Conservation (phyloP, 2,329 filamentous ascomycete species). For the Allantophomopsis lycopodina region DNA sequence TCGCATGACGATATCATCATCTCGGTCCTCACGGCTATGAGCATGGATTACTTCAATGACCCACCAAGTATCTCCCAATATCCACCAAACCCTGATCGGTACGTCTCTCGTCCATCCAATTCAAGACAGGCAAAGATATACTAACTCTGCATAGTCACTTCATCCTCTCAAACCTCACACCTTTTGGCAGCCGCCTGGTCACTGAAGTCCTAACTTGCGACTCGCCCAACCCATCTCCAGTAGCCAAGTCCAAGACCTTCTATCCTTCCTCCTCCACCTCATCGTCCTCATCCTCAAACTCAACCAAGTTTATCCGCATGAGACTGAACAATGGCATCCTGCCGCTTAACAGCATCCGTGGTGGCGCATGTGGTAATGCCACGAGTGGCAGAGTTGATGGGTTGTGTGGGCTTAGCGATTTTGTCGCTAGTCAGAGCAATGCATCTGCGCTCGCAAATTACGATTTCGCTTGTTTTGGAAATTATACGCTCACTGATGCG, state of each 20-base stretch:
- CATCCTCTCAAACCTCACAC: constrained; percentile 33
- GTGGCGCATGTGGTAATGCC: constrained; percentile 24
- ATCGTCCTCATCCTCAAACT: constrained; percentile 25
- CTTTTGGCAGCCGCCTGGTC: constrained; percentile 38
- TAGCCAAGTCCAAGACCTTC: constrained; percentile 22
- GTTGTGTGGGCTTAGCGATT: constrained; percentile 26
- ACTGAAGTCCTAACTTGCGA: constrained; percentile 41
- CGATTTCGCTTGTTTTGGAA: constrained; percentile 31
- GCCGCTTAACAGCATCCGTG: constrained; percentile 30
- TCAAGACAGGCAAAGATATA: too few relatives aligned
- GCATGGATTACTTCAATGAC: constrained; percentile 37
- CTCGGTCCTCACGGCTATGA: constrained; percentile 41
- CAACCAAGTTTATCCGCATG: constrained; percentile 32
- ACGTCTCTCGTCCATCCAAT: too few relatives aligned
- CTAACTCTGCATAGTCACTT: constrained; percentile 22
- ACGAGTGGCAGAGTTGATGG: constrained; percentile 25
- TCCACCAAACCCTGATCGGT: constrained; percentile 23
- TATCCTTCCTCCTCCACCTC: constrained; percentile 30
- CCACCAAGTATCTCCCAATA: constrained; percentile 26
- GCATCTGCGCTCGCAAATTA: constrained; percentile 27
- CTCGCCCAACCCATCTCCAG: constrained; percentile 21
- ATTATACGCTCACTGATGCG: constrained; percentile 26
- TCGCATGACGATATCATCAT: constrained; percentile 81
- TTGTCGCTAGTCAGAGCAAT: constrained; percentile 25
- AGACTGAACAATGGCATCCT: constrained; percentile 33